A percentile compares a stretch with the other conserved stretches of the same genome.
phyloP scores from a whole-genome alignment of 805 yeast genomes.

The Ogataea trehaloabstinens region DNA sequence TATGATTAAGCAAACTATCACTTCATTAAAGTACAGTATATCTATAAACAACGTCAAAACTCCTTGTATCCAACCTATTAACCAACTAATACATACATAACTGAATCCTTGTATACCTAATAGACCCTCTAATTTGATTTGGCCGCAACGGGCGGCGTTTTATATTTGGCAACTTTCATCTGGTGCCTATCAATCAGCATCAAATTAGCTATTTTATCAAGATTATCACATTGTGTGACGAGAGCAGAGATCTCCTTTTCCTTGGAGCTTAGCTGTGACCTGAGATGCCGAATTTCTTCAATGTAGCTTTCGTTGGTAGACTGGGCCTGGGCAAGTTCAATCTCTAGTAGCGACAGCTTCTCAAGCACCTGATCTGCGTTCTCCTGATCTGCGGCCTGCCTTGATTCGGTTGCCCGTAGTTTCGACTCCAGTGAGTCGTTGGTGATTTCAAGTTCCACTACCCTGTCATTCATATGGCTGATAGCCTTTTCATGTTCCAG shows the following conservation, averaged over 20 bases:
- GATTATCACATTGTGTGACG: conserved; percentile 10
- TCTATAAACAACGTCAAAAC: too few species aligned
- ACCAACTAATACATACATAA: too few species aligned
- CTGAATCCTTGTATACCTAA: too few species aligned
- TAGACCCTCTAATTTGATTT: too few species aligned
- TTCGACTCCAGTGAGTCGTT: conserved; percentile 26
- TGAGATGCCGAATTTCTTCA: background rate
- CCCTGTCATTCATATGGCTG: conserved; percentile 6
- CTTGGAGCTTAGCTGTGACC: conserved; percentile 2
- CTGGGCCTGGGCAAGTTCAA: conserved; percentile 12
- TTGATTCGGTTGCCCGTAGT: conserved; percentile 15
- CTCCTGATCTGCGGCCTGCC: conserved; percentile 11
- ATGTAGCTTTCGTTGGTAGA: background rate
- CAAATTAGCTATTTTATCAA: conserved; percentile 23
- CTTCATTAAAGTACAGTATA: too few species aligned
- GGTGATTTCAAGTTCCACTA: conserved; percentile 23
- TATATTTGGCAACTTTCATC: conserved; percentile 22
- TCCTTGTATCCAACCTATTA: too few species aligned
- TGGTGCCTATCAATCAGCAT: conserved; percentile 19
- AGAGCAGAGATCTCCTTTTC: conserved; percentile 4
- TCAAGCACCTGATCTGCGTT: conserved; percentile 21
- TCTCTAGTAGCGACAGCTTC: conserved; percentile 23
- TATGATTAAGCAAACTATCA: too few species aligned
- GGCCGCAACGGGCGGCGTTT: conserved; percentile 26
- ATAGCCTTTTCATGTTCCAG: background rate